Base-by-base conservation (phyloP, 495 filamentous ascomycete species). In the Paragyromitra xinjiangensis region DNA sequence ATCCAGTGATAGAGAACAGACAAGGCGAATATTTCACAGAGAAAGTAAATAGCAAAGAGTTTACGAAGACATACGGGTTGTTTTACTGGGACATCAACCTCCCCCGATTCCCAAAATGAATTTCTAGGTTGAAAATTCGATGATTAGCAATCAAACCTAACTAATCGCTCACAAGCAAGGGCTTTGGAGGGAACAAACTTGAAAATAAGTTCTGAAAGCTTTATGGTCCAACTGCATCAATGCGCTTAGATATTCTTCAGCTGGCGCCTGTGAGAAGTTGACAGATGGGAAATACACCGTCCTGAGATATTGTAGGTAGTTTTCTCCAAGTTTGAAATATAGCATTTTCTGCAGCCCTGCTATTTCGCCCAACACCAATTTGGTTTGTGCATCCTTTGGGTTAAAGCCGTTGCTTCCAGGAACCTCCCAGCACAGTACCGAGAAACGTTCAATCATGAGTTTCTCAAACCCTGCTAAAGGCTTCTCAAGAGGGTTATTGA, bases 391-490 rank as follows among this genome's bases (percentile, higher is more conserved):
- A 83, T 99, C 96, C 77, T 89, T 89, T 0, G 93, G 87, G 78
- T 90, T 91, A 86, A 98, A 97, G 14, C 88, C 88, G 3, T 90
- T 85, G 11, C 92, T 90, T 12, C 88, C 88, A 1, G 95, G 88
- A 0, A 98, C 89, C 6, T 90, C 90, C 94, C 95, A 99, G 82
- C 92, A 93, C 40, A 95, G 85, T 0, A 93, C 88, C 19, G 96
- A 93, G 84, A 99, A 95, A n/a, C 91, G 89, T 34, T 90, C 87
- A 65, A 97, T 92, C 85, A 96, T 92, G 84, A 95, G 96, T 50
- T 88, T 88, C 73, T 96, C 93, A 82, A 99, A 98, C n/a, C 95
- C 96, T 22, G 93, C 91, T 37, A 99, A 89, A 40, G 85, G 85
- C 2, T 87, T 85, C 53, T 82, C 75, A 39, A 87, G 85, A 26